A percentile compares a stretch with the other conserved stretches of the same genome.
These are phyloP conservation scores for Panicum hallii DNA, from an alignment of 202 grass and related monocot species.

Conservation along the genomic window DNA sequence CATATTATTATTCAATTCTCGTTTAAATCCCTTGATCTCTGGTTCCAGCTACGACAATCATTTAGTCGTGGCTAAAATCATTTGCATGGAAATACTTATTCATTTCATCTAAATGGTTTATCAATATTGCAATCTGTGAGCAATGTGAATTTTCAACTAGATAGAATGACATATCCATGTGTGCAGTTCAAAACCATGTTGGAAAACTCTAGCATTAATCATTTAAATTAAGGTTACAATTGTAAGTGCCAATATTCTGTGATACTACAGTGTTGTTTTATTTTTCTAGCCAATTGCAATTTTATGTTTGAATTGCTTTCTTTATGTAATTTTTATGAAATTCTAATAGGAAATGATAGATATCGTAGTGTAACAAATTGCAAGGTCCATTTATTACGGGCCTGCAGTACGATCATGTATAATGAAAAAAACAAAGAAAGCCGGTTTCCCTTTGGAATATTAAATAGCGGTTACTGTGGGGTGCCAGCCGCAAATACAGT, in stretches of 20 bases:
- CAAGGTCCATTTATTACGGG: not conserved
- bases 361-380: not conserved
- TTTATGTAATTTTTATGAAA: not conserved
- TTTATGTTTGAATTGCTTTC: not conserved
- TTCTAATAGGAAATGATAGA: not conserved
- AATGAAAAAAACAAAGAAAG: not conserved
- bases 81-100: not conserved
- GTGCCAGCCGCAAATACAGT: not conserved
- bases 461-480: not conserved
- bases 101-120: not conserved
- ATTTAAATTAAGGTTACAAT: not conserved
- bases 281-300: not conserved
- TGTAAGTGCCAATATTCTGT: not conserved
- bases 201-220: not conserved
- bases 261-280: not conserved
- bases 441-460: not conserved
- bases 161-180: not conserved
- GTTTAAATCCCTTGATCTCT: not conserved
- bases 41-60: not conserved
- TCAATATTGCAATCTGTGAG: not conserved
- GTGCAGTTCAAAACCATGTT: not conserved
- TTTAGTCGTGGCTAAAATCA: not conserved
- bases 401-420: not conserved
- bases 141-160: not conserved
- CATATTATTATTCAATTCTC: not conserved